Conservation (phyloP, 2,329 filamentous ascomycete genomes). For the Chalaropsis ovoidea region DNA sequence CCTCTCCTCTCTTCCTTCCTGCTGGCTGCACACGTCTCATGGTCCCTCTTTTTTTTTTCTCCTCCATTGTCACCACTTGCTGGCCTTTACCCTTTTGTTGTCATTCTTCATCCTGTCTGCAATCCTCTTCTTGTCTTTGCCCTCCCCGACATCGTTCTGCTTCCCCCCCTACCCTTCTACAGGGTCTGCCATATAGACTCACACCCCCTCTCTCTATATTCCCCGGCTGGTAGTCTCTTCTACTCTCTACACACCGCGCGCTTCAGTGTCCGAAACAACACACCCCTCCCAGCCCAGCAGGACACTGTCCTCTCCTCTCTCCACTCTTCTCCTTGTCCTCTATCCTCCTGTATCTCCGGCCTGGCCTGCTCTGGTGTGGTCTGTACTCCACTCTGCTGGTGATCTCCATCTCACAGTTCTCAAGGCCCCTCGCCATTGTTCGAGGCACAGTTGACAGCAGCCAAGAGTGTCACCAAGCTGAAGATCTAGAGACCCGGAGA, state of each 20-base stretch:
- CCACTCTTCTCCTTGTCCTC: neutral
- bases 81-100: neutral
- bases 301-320: neutral
- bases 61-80: neutral
- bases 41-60: conserved; percentile 2
- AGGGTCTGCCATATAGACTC: conserved; percentile 1
- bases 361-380: neutral
- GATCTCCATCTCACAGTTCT: no score
- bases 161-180: neutral
- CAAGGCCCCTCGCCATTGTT: neutral
- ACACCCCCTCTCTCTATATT: neutral
- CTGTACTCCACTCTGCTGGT: no score
- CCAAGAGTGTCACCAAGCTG: no score
- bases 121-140: conserved; percentile 6
- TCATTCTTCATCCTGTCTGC: neutral
- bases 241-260: conserved; percentile 8
- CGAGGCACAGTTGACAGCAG: neutral
- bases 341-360: neutral
- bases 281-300: neutral
- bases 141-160: neutral
- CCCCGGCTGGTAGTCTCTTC: neutral
- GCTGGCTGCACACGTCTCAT: neutral
- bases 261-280: neutral
- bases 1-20: neutral
- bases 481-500: neutral